These are phyloP conservation scores for Dendrocalamus latiflorus DNA, from an alignment of 202 grass and related monocot species.

Conservation along the genomic window DNA sequence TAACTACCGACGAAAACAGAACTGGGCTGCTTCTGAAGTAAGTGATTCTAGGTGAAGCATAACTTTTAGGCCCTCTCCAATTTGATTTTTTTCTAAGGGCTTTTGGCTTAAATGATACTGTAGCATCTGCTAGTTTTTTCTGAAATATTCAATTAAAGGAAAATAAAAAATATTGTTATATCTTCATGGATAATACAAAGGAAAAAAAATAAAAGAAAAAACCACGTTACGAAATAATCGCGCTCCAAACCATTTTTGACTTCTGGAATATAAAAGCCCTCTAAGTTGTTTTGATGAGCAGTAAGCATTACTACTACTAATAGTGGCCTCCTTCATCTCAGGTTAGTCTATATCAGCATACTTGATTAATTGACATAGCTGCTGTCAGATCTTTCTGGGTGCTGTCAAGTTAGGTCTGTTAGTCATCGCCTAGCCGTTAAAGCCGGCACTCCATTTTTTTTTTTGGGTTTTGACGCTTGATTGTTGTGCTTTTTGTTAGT, in stretches of 20 bases:
- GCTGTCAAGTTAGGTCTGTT: background rate
- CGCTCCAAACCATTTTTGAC: too few species aligned
- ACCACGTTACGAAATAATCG: too few species aligned
- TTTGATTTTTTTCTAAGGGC: too few species aligned
- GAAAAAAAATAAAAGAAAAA: too few species aligned
- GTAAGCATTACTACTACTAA: background rate
- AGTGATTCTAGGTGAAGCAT: background rate
- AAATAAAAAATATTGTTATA: too few species aligned
- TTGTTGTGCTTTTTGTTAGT: background rate
- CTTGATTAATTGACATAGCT: background rate
- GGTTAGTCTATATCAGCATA: background rate
- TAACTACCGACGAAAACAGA: background rate
- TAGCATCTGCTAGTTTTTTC: too few species aligned
- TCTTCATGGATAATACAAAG: too few species aligned
- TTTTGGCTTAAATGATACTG: too few species aligned
- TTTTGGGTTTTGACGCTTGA: background rate
- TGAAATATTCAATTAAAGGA: too few species aligned
- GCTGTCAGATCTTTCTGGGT: background rate
- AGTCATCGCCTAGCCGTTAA: background rate
- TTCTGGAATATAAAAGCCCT: too few species aligned
- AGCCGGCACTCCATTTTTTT: background rate
- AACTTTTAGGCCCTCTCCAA: background rate
- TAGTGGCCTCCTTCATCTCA: background rate
- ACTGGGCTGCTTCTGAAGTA: background rate
- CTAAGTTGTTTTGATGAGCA: background rate